These are phyloP conservation scores for Kwoniella bestiolae DNA, from an alignment of 768 basidiomycete species.

Conservation along the genomic window DNA sequence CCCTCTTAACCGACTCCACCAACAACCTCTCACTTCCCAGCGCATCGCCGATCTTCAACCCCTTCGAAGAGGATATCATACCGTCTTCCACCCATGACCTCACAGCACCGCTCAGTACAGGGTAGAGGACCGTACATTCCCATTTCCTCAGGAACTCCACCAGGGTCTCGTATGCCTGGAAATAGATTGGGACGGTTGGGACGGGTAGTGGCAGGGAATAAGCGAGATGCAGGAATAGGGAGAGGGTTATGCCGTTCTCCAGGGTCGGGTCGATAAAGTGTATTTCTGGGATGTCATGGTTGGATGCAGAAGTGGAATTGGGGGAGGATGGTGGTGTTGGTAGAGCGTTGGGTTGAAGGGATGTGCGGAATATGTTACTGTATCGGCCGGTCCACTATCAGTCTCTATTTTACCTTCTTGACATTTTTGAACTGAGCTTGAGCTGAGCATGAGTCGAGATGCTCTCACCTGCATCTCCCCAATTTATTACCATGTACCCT, in stretches of 20 bases:
- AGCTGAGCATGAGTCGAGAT: neutral
- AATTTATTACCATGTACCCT: constrained; percentile 5
- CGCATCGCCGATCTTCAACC: constrained; percentile 12
- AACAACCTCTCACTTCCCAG: neutral
- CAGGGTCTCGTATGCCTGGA: constrained; percentile 11
- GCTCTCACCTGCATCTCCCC: constrained; percentile 14
- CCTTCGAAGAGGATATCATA: constrained; percentile 7
- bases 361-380: neutral
- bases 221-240: constrained; percentile 17
- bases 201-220: constrained; percentile 1
- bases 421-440: too few relatives aligned
- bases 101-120: neutral
- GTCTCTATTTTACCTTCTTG: too few relatives aligned
- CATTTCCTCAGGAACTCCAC: constrained; percentile 12
- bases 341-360: neutral
- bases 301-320: neutral
- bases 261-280: constrained; percentile 9
- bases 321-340: neutral
- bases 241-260: constrained; percentile 13
- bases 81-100: constrained; percentile 15
- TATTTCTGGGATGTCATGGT: constrained; percentile 3
- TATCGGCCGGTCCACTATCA: neutral
- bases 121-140: constrained; percentile 6
- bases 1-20: constrained; percentile 1
- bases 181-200: neutral